phyloP scores from a whole-genome alignment of 1,284 basidiomycete species.

The Tetrapyrgos nigripes region DNA sequence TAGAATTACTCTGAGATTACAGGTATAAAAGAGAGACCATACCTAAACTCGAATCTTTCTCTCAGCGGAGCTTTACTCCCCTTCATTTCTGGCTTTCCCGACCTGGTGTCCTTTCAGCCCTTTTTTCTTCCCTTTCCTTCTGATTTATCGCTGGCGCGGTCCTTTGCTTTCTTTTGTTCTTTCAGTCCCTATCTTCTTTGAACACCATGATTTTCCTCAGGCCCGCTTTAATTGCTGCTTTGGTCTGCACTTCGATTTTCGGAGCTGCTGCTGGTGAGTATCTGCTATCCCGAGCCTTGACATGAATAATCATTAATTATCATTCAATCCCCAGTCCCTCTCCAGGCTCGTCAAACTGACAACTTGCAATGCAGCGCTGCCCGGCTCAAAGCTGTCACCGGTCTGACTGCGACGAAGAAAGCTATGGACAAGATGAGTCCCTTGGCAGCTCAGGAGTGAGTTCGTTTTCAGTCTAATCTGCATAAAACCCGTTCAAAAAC shows the following conservation, averaged over 20 bases:
- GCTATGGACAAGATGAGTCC: slow-evolving; percentile 35
- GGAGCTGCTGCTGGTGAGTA: neutral
- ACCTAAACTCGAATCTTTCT: neutral
- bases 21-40: neutral
- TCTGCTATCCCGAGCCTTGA: neutral
- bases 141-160: neutral
- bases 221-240: neutral
- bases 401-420: slow-evolving; percentile 32
- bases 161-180: neutral
- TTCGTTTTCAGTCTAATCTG: neutral
- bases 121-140: neutral
- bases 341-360: slow-evolving; percentile 36
- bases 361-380: slow-evolving; percentile 42
- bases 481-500: neutral
- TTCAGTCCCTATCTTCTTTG: neutral
- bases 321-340: slow-evolving; percentile 19
- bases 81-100: neutral
- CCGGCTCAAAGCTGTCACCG: slow-evolving; percentile 37
- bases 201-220: neutral
- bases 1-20: no score
- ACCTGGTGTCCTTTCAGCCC: neutral
- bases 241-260: neutral
- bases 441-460: neutral
- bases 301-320: neutral
- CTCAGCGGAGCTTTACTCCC: neutral